A percentile compares a stretch with the other conserved stretches of the same genome.
phyloP scores from a whole-genome alignment of 257 asterid species.

The Fraxinus quadrangulata region DNA sequence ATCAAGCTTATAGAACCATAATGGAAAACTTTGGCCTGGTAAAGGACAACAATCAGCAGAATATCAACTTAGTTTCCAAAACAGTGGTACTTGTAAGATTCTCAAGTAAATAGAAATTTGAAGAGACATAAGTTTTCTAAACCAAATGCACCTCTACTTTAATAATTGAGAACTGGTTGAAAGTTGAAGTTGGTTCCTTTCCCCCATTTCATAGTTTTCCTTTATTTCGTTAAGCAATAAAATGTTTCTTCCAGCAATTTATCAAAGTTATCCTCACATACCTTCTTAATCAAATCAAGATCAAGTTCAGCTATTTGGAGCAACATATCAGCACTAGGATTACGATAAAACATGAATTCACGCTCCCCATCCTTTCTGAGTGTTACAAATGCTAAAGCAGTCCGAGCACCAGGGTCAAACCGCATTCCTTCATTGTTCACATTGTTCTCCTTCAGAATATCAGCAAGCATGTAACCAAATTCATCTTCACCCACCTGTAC shows the following conservation, averaged over 20 bases:
- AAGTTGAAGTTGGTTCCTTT: no score
- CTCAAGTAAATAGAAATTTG: not conserved
- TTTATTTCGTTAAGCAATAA: no score
- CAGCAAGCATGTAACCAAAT: slow-evolving; percentile 88
- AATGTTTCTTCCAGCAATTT: not conserved
- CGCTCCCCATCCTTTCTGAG: slow-evolving; percentile 95
- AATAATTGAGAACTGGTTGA: no score
- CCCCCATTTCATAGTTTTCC: no score
- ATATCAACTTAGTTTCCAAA: not conserved
- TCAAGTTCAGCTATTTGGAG: slow-evolving; percentile 79
- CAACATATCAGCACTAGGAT: slow-evolving; percentile 99
- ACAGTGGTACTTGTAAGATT: not conserved
- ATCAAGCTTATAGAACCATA: slow-evolving; percentile 94
- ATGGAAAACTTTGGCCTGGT: slow-evolving; percentile 91
- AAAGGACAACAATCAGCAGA: slow-evolving; percentile 17
- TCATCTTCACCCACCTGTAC: slow-evolving; percentile 97
- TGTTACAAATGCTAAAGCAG: slow-evolving; percentile 95
- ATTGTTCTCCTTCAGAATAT: slow-evolving; percentile 26
- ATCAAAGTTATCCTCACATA: slow-evolving; percentile 27
- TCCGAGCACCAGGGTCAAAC: slow-evolving; percentile 96
- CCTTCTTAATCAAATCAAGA: slow-evolving; percentile 80
- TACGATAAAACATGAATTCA: slow-evolving; percentile 97
- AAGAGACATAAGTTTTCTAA: no score
- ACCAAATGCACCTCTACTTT: no score
- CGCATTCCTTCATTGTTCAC: slow-evolving; percentile 90